phyloP scores from a whole-genome alignment of 1,139 yeast genomes.

The Suhomyces ambrosiae region DNA sequence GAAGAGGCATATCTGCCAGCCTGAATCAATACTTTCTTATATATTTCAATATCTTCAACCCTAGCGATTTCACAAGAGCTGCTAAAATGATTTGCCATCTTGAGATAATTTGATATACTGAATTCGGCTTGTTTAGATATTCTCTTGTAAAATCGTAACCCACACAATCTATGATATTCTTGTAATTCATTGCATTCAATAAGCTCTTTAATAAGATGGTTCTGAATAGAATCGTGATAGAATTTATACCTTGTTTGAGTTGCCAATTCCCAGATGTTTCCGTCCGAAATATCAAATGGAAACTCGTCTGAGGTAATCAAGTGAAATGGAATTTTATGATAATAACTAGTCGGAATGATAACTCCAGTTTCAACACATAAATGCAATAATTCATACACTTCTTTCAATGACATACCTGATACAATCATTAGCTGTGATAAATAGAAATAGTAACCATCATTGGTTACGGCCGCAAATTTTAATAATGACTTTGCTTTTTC shows the following conservation, averaged over 20 bases:
- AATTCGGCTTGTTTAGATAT: conserved; percentile 21
- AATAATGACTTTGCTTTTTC: conserved; percentile 28
- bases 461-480: conserved; percentile 48
- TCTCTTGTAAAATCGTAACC: conserved; percentile 40
- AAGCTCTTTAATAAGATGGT: conserved; percentile 29
- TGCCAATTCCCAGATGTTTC: conserved; percentile 40
- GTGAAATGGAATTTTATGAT: conserved; percentile 54
- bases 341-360: conserved; percentile 43
- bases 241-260: conserved; percentile 34
- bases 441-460: conserved; percentile 44
- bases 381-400: conserved; percentile 31
- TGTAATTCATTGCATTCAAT: conserved; percentile 28
- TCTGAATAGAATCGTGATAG: conserved; percentile 41
- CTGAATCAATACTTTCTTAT: conserved; percentile 33
- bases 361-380: conserved; percentile 37
- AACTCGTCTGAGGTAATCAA: conserved; percentile 31
- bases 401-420: conserved; percentile 32
- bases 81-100: conserved; percentile 39
- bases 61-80: conserved; percentile 30
- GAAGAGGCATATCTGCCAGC: conserved; percentile 43
- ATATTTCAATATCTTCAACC: conserved; percentile 30
- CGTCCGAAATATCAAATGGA: conserved; percentile 41
- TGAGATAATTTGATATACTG: conserved; percentile 29
- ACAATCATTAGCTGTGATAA: conserved; percentile 47
- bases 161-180: conserved; percentile 44